phyloP scores from a whole-genome alignment of 306 rosid genomes.

The Alnus glutinosa region DNA sequence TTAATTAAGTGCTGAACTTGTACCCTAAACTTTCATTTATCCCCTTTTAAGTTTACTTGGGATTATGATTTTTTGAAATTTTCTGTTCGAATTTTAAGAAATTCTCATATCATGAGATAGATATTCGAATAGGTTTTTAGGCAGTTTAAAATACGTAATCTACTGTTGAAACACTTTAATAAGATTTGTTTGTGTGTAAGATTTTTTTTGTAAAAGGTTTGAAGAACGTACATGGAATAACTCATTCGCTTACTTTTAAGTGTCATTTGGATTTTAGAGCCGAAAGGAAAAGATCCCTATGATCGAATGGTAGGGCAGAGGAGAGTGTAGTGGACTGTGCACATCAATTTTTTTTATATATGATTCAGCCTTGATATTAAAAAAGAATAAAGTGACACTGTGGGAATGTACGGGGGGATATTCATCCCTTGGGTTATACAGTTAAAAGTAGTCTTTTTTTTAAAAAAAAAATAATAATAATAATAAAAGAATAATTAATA shows the following conservation, averaged over 20 bases:
- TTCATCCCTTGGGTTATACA: neutral
- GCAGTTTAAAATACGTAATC: too few relatives aligned
- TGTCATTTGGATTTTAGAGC: neutral
- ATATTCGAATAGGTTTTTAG: too few relatives aligned
- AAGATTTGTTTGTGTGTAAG: too few relatives aligned
- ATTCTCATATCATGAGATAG: too few relatives aligned
- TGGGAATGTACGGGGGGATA: neutral
- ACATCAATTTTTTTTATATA: neutral
- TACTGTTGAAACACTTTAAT: too few relatives aligned
- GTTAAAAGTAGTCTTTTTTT: neutral
- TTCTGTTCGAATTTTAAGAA: too few relatives aligned
- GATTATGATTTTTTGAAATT: too few relatives aligned
- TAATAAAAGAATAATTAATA: neutral
- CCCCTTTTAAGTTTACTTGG: too few relatives aligned
- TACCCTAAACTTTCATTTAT: too few relatives aligned
- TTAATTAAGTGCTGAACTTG: too few relatives aligned
- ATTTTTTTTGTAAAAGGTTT: neutral
- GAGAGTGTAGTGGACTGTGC: neutral
- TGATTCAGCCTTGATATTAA: neutral
- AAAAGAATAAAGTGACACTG: neutral
- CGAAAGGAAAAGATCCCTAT: constrained; percentile 3
- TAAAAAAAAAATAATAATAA: neutral
- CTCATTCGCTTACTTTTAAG: neutral
- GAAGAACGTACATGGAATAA: neutral
- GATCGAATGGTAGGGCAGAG: constrained; percentile 3